phyloP scores from a whole-genome alignment of 2,329 filamentous ascomycete species.

The Calonectria henricotiae region DNA sequence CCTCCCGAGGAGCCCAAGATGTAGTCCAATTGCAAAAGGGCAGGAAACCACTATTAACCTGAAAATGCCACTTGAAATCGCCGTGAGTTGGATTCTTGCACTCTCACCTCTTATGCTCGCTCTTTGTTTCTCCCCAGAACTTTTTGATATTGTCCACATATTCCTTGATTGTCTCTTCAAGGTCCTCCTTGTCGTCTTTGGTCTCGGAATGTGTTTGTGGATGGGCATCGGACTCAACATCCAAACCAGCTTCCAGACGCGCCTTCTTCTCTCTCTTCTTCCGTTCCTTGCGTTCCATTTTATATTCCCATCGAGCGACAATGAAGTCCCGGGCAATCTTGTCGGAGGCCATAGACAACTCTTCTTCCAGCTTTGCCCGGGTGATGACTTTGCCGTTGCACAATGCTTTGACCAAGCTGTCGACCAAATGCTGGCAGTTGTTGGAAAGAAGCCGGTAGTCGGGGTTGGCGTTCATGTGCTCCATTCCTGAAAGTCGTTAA shows the following conservation, averaged over 20 bases:
- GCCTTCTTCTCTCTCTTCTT: constrained; percentile 19
- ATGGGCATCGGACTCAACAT: not conserved
- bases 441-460: constrained; percentile 47
- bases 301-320: constrained; percentile 42
- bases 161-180: constrained; percentile 46
- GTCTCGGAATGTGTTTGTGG: not conserved
- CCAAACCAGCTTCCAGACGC: not conserved
- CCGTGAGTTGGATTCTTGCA: not conserved
- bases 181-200: constrained; percentile 30
- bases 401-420: constrained; percentile 49
- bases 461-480: constrained; percentile 42
- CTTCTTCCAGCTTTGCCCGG: constrained; percentile 49
- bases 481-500: constrained; percentile 37
- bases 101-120: not conserved
- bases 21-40: not conserved
- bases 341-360: constrained; percentile 41
- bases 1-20: not conserved
- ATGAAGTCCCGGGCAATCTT: constrained; percentile 51
- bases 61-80: not conserved
- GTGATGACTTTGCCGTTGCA: constrained; percentile 51
- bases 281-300: constrained; percentile 36
- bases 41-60: no score
- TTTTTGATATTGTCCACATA: constrained; percentile 42
- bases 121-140: constrained; percentile 25
- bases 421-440: constrained; percentile 50